Evolutionary conservation across 2,329 filamentous ascomycete species (phyloP), one percentile per base, ranked within the genome.

Genomic region (Proliferodiscus dingleyae): DNA sequence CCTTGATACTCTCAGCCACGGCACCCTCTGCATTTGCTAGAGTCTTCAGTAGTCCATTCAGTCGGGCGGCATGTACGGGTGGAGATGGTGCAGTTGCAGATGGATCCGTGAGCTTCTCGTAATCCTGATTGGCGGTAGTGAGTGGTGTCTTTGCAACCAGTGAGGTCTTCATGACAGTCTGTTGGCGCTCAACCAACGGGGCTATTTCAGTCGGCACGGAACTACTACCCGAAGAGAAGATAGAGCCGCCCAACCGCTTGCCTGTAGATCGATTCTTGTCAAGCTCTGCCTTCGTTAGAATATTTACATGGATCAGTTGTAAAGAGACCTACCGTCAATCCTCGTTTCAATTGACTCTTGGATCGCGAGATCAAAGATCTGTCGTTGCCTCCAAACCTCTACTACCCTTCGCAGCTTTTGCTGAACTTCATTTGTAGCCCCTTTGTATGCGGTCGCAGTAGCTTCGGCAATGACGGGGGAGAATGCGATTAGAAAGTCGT

Each of bases 401-500:
- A 97, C 80, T 1, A 97, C 91, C 24, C 93, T 80, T 50, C 85
- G 79, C 29, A 98, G 73, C 65, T 96, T 96, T 47, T 80, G 78
- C 64, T 97, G 93, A 22, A 95, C 81, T 41, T 98, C 91, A 29
- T 81, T 77, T 6, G 87, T 81, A 2, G 89, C 84, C 50, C 89
- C 89, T 66, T 91, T 95, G 66, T 97, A 98, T 30, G 93, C 91
- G n/a, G 80, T 74, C 11, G 87, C 77, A 8, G 86, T 85, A n/a
- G 89, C 91, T 66, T 98, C 93, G 16, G 88, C 88, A 52, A 98
- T 87, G 56, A 95, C 78, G 4, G 93, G 90, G 37, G 91, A 85
- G 66, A 95, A 97, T 6, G 93, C 91, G 50, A 85, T 77, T 11
- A 96, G 77, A 58, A 98, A 98, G 59, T 98, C 93, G 43, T 90